These are phyloP conservation scores for Jimgerdemannia lactiflua DNA, from an alignment of 192 early-diverging fungal species.

Conservation along the genomic window DNA sequence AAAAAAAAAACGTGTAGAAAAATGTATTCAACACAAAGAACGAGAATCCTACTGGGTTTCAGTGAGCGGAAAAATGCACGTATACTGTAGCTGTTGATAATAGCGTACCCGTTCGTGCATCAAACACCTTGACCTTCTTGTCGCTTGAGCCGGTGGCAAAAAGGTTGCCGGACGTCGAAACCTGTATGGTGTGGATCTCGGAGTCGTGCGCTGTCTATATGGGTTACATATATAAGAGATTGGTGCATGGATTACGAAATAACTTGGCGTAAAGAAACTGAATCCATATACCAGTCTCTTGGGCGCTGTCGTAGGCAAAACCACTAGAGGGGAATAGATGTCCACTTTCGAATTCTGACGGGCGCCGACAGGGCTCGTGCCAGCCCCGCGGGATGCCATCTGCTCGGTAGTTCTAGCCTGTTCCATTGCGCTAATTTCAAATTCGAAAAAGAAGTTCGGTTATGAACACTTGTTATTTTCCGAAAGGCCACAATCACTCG, in stretches of 20 bases:
- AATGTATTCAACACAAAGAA: background rate
- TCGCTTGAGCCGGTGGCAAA: constrained; percentile 82
- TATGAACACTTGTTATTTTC: no score
- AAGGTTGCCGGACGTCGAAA: constrained; percentile 64
- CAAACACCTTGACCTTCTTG: constrained; percentile 77
- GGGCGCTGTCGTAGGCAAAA: constrained; percentile 36
- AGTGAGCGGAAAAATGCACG: no score
- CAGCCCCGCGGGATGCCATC: background rate
- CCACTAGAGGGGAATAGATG: constrained; percentile 11
- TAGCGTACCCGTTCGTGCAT: constrained; percentile 65
- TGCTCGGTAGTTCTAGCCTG: background rate
- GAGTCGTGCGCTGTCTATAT: constrained; percentile 60
- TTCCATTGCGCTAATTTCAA: background rate
- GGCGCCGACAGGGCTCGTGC: no score
- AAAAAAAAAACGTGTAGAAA: background rate
- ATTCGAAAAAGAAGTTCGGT: background rate
- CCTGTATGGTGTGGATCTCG: constrained; percentile 80
- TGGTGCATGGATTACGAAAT: background rate
- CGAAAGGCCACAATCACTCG: background rate
- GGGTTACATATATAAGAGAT: no score
- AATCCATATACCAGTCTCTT: constrained; percentile 37
- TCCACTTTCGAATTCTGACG: constrained; percentile 11
- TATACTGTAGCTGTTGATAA: no score
- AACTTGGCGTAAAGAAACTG: background rate
- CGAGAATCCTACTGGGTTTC: no score